These are phyloP conservation scores for Dichomitus squalens DNA, from an alignment of 1,284 basidiomycete genomes.

Conservation along the genomic window DNA sequence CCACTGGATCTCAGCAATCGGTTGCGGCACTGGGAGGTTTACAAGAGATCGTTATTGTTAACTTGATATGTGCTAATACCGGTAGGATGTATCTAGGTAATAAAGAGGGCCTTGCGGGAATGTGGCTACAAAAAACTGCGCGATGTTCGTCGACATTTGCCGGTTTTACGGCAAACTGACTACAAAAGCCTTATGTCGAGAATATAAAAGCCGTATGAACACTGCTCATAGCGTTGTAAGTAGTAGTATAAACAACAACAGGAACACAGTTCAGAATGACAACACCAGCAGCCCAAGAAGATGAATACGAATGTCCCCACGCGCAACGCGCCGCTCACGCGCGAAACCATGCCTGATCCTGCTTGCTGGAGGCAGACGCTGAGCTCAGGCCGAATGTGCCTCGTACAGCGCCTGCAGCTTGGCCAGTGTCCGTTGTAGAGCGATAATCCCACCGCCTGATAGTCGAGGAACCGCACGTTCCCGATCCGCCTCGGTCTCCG, in stretches of 20 bases:
- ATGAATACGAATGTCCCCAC: not conserved
- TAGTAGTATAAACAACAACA: too few species aligned
- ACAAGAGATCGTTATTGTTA: not conserved
- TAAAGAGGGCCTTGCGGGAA: not conserved
- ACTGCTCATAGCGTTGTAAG: too few species aligned
- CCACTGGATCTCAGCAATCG: not conserved
- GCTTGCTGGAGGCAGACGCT: not conserved
- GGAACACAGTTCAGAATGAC: not conserved
- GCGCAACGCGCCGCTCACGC: constrained; percentile 4
- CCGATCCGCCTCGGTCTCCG: constrained; percentile 40
- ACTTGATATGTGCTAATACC: not conserved
- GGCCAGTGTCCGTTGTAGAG: constrained; percentile 70
- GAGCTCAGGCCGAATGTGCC: constrained; percentile 9
- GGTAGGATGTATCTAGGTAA: not conserved
- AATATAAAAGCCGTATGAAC: not conserved
- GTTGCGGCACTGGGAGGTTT: not conserved
- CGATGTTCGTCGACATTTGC: too few species aligned
- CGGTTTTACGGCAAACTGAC: not conserved
- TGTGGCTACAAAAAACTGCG: not conserved
- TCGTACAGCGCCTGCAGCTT: constrained; percentile 37
- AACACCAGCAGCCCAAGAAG: not conserved
- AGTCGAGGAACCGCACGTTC: constrained; percentile 77
- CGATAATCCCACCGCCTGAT: constrained; percentile 81
- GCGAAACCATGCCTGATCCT: too few species aligned
- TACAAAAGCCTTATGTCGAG: not conserved